Evolutionary conservation across 1,139 yeast species (phyloP).

Genomic region (Petasospora fabianii): DNA sequence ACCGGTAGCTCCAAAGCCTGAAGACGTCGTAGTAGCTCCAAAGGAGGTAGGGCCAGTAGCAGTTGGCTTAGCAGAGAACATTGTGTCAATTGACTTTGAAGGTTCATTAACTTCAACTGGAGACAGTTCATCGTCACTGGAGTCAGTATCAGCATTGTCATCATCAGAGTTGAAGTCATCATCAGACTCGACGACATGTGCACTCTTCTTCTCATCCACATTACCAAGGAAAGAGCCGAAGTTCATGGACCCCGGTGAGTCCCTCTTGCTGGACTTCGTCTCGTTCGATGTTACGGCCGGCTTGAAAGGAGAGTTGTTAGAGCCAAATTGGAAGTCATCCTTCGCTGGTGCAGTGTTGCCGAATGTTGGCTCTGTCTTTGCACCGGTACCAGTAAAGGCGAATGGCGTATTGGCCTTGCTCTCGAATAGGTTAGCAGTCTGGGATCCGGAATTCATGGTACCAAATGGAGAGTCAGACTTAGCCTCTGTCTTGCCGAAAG

Average conservation of each 20-base stretch:
- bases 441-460: background rate
- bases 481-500: background rate
- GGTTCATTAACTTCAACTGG: background rate
- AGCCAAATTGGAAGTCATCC: no score
- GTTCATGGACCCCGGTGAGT: constrained; percentile 2
- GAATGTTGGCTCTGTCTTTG: background rate
- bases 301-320: no score
- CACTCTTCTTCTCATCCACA: background rate
- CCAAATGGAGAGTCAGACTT: background rate
- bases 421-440: no score
- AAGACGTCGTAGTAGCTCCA: background rate
- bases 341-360: no score
- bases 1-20: background rate
- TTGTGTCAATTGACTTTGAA: background rate
- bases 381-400: background rate
- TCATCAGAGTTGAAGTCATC: constrained; percentile 9
- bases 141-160: constrained; percentile 7
- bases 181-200: background rate
- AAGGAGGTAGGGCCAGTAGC: constrained; percentile 1
- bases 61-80: background rate
- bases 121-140: constrained; percentile 6
- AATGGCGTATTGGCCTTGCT: no score
- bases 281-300: no score
- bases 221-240: constrained; percentile 14
- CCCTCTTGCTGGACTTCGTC: no score